phyloP scores from a whole-genome alignment of 2,329 filamentous ascomycete genomes.

The Verticillium albo-atrum region DNA sequence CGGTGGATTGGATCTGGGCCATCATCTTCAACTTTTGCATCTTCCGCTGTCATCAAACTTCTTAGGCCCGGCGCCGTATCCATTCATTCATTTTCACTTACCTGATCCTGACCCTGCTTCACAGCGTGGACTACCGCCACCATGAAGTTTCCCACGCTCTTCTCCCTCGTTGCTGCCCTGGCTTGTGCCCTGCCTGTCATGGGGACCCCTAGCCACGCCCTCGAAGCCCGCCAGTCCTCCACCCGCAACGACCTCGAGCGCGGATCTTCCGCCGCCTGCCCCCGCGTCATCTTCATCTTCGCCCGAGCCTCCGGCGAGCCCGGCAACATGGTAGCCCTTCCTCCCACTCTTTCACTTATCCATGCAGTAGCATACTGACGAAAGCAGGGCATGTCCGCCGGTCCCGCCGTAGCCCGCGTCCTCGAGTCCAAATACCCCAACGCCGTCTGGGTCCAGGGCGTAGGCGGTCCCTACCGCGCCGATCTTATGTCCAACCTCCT shows the following conservation, averaged over 20 bases:
- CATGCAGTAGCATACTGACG: background rate
- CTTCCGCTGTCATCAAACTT: background rate
- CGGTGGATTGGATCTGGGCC: background rate
- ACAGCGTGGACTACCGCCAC: background rate
- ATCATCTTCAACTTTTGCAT: background rate
- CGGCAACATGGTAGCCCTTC: constrained; percentile 32
- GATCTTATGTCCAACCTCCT: constrained; percentile 28
- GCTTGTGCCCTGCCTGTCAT: constrained; percentile 24
- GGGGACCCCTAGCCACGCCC: background rate
- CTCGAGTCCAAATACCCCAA: constrained; percentile 19
- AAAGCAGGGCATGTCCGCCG: constrained; percentile 19
- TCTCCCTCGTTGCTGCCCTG: background rate
- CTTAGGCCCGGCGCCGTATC: background rate
- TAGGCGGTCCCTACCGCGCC: constrained; percentile 34
- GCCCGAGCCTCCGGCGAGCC: constrained; percentile 32
- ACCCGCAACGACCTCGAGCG: constrained; percentile 16
- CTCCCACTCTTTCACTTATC: background rate
- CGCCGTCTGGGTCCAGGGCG: constrained; percentile 37
- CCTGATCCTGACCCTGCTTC: background rate
- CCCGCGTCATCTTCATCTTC: constrained; percentile 31
- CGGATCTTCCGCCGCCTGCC: constrained; percentile 24
- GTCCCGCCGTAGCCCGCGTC: constrained; percentile 21
- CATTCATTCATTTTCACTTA: background rate
- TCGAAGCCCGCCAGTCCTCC: constrained; percentile 13
- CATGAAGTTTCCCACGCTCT: background rate